A percentile compares a stretch with the other conserved stretches of the same genome.
These are phyloP conservation scores for Fallopia convolvulus DNA, from an alignment of 148 eudicot species.

Conservation along the genomic window DNA sequence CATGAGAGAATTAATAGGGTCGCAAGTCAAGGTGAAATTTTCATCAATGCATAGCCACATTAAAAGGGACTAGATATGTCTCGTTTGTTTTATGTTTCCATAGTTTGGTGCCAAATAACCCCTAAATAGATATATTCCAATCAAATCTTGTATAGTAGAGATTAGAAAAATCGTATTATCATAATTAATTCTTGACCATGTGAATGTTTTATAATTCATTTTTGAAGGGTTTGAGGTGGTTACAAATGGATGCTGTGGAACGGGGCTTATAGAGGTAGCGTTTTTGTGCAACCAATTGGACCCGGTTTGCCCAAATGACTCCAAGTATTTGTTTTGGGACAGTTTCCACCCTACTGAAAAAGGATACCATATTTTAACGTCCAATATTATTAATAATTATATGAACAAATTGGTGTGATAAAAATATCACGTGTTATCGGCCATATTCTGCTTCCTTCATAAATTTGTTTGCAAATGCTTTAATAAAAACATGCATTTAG, in stretches of 20 bases:
- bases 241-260: conserved; percentile 66
- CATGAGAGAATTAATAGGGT: too few relatives aligned
- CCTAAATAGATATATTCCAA: too few relatives aligned
- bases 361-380: conserved; percentile 26
- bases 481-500: background rate
- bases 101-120: too few relatives aligned
- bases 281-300: conserved; percentile 32
- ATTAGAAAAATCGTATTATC: background rate
- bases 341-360: conserved; percentile 51
- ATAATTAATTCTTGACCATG: background rate
- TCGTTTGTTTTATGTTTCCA: too few relatives aligned
- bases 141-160: background rate
- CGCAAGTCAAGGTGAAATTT: too few relatives aligned
- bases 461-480: background rate
- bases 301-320: conserved; percentile 23
- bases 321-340: conserved; percentile 60
- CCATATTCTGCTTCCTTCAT: background rate
- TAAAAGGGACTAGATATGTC: too few relatives aligned
- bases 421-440: background rate
- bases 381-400: conserved; percentile 12
- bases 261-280: conserved; percentile 47
- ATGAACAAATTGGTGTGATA: background rate
- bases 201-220: background rate
- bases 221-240: conserved; percentile 41
- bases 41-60: too few relatives aligned